phyloP scores from a whole-genome alignment of 306 rosid genomes.

The Dicorynia guianensis region DNA sequence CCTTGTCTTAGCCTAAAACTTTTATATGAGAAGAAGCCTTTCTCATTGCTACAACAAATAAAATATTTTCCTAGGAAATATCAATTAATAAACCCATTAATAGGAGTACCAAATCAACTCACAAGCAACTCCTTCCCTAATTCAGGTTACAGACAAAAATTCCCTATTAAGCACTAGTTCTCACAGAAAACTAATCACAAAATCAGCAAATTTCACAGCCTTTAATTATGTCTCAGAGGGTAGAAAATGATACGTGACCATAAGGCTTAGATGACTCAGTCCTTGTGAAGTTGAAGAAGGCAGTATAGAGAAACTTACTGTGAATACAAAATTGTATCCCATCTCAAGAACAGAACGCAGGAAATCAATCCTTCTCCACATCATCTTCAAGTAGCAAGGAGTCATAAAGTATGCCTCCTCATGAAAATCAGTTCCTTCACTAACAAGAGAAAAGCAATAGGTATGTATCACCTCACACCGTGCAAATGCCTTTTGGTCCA shows the following conservation, averaged over 20 bases:
- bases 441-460: constrained; percentile 64
- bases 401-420: constrained; percentile 90
- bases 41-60: constrained; percentile 8
- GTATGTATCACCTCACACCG: constrained; percentile 79
- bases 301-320: constrained; percentile 62
- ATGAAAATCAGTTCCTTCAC: constrained; percentile 60
- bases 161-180: constrained; percentile 18
- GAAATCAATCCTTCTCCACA: constrained; percentile 74
- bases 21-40: constrained; percentile 1
- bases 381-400: constrained; percentile 74
- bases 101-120: constrained; percentile 9
- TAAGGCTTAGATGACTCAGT: constrained; percentile 14
- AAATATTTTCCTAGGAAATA: constrained; percentile 27
- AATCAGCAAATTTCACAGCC: constrained; percentile 2
- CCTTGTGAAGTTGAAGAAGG: constrained; percentile 35
- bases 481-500: constrained; percentile 75
- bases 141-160: constrained; percentile 23
- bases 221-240: constrained; percentile 13
- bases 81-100: constrained; percentile 8
- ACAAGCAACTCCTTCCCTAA: constrained; percentile 30
- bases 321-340: constrained; percentile 76
- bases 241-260: constrained; percentile 15
- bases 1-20: constrained; percentile 18
- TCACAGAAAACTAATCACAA: constrained; percentile 27
- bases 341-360: constrained; percentile 57